Percentiles rank a stretch among this genome's conserved stretches.
phyloP scores from a whole-genome alignment of 2,329 filamentous ascomycete genomes.

The Rhynchosporium secalis region DNA sequence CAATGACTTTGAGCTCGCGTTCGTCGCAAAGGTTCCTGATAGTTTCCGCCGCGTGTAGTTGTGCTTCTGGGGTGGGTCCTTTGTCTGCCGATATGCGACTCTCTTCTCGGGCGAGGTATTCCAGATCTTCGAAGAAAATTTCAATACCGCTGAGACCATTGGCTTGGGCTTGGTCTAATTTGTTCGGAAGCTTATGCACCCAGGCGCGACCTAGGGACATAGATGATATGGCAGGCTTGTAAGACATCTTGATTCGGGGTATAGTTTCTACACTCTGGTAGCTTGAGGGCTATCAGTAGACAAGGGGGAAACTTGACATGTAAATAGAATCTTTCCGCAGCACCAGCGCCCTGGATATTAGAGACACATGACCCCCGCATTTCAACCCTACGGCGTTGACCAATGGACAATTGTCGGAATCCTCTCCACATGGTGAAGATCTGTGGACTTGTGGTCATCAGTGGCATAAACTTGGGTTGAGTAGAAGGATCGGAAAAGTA shows the following conservation, averaged over 20 bases:
- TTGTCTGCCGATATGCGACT: conserved; percentile 43
- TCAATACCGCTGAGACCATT: conserved; percentile 70
- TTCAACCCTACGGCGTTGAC: conserved; percentile 1
- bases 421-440: conserved; percentile 6
- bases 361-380: not conserved
- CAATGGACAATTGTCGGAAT: not conserved
- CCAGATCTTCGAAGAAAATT: conserved; percentile 74
- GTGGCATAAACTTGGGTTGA: not conserved
- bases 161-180: conserved; percentile 65
- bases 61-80: conserved; percentile 42
- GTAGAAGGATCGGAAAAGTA: conserved; percentile 18
- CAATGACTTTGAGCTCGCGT: conserved; percentile 59
- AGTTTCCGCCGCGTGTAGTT: conserved; percentile 54
- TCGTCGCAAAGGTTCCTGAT: conserved; percentile 59
- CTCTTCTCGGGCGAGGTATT: conserved; percentile 54
- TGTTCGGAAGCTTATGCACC: conserved; percentile 65
- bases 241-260: conserved; percentile 34
- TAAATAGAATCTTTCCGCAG: not conserved
- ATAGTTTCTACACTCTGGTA: not conserved
- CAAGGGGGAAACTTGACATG: conserved; percentile 1
- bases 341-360: not conserved
- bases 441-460: not conserved
- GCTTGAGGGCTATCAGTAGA: too few relatives aligned
- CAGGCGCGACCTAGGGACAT: conserved; percentile 75
- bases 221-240: conserved; percentile 67